A percentile compares a stretch with the other conserved stretches of the same genome.
phyloP scores from a whole-genome alignment of 495 filamentous ascomycete genomes.

The Choiromyces venosus region DNA sequence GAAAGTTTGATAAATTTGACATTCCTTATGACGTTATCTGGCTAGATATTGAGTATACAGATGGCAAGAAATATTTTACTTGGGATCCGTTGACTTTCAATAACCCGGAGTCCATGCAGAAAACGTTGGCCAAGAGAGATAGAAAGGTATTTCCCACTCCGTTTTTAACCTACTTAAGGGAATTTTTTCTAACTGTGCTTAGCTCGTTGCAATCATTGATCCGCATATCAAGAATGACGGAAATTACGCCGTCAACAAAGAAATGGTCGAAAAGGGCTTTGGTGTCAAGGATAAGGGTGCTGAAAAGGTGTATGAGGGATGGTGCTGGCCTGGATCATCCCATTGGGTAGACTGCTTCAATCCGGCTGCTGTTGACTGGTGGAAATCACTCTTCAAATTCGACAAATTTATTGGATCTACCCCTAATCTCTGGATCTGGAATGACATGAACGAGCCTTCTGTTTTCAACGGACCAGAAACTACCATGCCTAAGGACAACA shows the following conservation, averaged over 20 bases:
- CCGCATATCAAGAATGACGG: constrained; percentile 93
- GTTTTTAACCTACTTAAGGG: not conserved
- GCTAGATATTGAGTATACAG: constrained; percentile 95
- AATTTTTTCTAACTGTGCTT: constrained; percentile 15
- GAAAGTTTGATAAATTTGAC: constrained; percentile 87
- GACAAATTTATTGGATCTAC: constrained; percentile 75
- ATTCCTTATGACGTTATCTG: constrained; percentile 98
- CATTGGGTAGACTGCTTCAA: constrained; percentile 96
- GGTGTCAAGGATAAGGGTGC: constrained; percentile 85
- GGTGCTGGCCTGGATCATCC: constrained; percentile 97
- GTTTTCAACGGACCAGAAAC: constrained; percentile 98
- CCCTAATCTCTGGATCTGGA: constrained; percentile 89
- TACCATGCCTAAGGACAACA: constrained; percentile 95
- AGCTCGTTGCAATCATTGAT: constrained; percentile 86
- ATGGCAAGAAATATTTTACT: constrained; percentile 95
- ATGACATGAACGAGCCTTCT: constrained; percentile 99
- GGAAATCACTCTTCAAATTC: constrained; percentile 79
- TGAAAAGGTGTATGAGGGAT: constrained; percentile 75
- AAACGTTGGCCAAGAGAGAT: constrained; percentile 73
- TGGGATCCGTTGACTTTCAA: constrained; percentile 85
- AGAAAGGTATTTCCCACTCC: constrained; percentile 52
- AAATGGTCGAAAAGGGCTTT: constrained; percentile 75
- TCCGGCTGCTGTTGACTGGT: constrained; percentile 80
- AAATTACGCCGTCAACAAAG: constrained; percentile 66
- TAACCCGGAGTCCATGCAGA: constrained; percentile 78